These are phyloP conservation scores for Rhizophlyctis rosea DNA, from an alignment of 192 early-diverging fungal genomes.

Conservation along the genomic window DNA sequence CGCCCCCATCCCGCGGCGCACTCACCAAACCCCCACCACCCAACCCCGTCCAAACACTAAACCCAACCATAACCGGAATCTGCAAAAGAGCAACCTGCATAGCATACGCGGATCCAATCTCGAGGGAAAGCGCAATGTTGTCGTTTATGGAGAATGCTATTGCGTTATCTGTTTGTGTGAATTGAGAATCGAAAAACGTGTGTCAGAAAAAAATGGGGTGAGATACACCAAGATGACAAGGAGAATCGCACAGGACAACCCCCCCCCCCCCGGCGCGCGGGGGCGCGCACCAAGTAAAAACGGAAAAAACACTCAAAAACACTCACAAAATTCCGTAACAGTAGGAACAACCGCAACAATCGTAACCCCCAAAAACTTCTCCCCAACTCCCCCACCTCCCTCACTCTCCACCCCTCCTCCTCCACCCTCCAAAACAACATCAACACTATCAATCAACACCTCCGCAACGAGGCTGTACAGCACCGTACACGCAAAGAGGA, in stretches of 20 bases:
- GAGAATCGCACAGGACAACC: neutral
- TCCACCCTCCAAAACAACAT: constrained; percentile 64
- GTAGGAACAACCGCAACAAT: constrained; percentile 94
- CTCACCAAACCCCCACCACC: too few relatives aligned
- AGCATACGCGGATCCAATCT: constrained; percentile 95
- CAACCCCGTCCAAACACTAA: constrained; percentile 50
- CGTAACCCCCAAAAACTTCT: constrained; percentile 90
- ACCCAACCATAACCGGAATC: constrained; percentile 88
- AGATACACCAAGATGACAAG: neutral
- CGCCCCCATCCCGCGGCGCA: too few relatives aligned
- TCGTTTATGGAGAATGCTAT: constrained; percentile 91
- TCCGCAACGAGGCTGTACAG: constrained; percentile 88
- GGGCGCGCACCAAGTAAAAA: too few relatives aligned
- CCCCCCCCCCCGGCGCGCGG: too few relatives aligned
- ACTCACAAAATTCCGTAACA: constrained; percentile 83
- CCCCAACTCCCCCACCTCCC: constrained; percentile 70
- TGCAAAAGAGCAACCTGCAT: constrained; percentile 93
- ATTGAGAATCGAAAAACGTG: neutral
- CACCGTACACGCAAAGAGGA: constrained; percentile 79
- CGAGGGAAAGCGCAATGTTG: constrained; percentile 74
- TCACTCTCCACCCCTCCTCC: constrained; percentile 80
- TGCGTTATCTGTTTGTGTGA: constrained; percentile 66
- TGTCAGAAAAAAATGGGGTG: neutral
- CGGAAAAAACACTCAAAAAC: neutral
- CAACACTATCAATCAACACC: constrained; percentile 84